Percentiles rank a stretch among this genome's conserved stretches.
Evolutionary conservation across 2,329 filamentous ascomycete genomes (phyloP).

Genomic region (Clarireedia paspali): DNA sequence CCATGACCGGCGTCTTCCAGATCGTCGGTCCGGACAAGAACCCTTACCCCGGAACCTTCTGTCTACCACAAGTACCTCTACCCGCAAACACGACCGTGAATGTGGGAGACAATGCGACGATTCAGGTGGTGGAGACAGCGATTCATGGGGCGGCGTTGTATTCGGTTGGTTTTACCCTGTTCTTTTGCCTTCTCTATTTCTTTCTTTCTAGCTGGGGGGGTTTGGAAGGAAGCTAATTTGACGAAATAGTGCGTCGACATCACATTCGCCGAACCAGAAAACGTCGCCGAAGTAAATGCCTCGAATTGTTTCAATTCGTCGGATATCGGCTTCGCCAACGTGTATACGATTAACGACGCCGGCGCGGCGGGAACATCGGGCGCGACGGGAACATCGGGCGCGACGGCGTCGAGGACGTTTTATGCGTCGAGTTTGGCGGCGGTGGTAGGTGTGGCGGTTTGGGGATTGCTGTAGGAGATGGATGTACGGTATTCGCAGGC

Average conservation of each 20-base stretch:
- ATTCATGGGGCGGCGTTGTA: conserved; percentile 75
- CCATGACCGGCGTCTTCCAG: conserved; percentile 74
- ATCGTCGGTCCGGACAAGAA: conserved; percentile 74
- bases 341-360: conserved; percentile 57
- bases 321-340: conserved; percentile 28
- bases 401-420: not conserved
- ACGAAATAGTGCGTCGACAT: conserved; percentile 78
- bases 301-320: conserved; percentile 79
- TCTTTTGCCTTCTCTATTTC: not conserved
- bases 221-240: no score
- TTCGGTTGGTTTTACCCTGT: conserved; percentile 25
- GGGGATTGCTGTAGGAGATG: not conserved
- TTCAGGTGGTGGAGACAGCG: conserved; percentile 78
- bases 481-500: not conserved
- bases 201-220: no score
- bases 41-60: conserved; percentile 83
- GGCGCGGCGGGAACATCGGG: conserved; percentile 4
- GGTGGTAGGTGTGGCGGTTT: not conserved
- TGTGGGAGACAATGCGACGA: conserved; percentile 81
- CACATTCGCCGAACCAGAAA: conserved; percentile 73
- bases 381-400: conserved; percentile 3
- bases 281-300: conserved; percentile 69
- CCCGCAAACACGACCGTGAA: conserved; percentile 64
- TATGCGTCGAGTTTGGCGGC: not conserved
- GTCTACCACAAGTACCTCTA: conserved; percentile 80